phyloP scores from a whole-genome alignment of 176 grass and related monocot genomes.

The Bonia amplexicaulis region DNA sequence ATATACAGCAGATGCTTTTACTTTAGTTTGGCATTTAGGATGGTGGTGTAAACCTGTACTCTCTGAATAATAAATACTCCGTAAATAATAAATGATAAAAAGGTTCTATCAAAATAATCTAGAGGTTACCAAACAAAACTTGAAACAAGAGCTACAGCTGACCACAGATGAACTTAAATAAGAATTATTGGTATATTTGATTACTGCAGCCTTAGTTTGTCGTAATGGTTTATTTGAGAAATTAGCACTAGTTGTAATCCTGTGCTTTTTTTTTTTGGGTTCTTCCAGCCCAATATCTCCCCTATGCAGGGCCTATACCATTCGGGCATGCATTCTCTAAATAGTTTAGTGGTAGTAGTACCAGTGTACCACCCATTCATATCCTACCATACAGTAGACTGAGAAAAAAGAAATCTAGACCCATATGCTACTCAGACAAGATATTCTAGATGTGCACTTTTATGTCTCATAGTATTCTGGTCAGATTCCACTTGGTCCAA shows the following conservation, averaged over 20 bases:
- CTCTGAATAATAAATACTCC: not conserved
- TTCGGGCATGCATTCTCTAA: slow-evolving; percentile 1
- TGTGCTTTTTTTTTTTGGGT: too few species aligned
- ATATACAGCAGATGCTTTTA: not conserved
- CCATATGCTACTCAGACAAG: slow-evolving; percentile 38
- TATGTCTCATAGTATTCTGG: slow-evolving; percentile 49
- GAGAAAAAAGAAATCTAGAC: slow-evolving; percentile 41
- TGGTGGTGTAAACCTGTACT: not conserved
- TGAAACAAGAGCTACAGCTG: not conserved
- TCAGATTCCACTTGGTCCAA: slow-evolving; percentile 33
- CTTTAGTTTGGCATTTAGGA: not conserved
- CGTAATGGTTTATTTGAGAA: not conserved
- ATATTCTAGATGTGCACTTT: slow-evolving; percentile 29
- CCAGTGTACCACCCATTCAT: slow-evolving; percentile 21
- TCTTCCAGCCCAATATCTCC: not conserved
- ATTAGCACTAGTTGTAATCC: not conserved
- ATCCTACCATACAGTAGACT: slow-evolving; percentile 28
- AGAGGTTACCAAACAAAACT: not conserved
- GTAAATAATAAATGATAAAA: not conserved
- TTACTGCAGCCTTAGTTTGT: not conserved
- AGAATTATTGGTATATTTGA: not conserved
- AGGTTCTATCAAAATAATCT: too few species aligned
- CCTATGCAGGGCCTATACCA: not conserved
- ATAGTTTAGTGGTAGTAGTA: slow-evolving; percentile 11
- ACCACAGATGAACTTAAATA: not conserved